Base-by-base conservation (phyloP, 176 grass and related monocot species). In the Musa troglodytarum region DNA sequence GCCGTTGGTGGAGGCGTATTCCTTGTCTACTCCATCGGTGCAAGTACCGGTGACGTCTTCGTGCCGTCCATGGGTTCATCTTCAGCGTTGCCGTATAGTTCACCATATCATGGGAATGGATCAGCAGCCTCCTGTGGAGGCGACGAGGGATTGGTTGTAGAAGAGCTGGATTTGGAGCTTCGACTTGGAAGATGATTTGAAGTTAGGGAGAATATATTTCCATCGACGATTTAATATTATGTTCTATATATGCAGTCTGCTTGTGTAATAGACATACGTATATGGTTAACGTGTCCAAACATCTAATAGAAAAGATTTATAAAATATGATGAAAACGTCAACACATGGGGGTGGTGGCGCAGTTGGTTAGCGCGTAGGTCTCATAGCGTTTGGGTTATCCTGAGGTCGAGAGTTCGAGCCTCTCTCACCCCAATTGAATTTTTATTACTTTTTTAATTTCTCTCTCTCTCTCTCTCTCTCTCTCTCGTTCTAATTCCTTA, bases 321-420 rank as follows among this genome's bases (percentile, higher is more conserved):
- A 22, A 22, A 22, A 22, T 22, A 22, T 22, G 22, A 22, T 0
- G 22, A 22, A 22, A 22, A 22, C 0, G 22, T 22, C 22, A 0
- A 22, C 22, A 22, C 22, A 22, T 22, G 85, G 86, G 86, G 86
- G 81, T 88, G 66, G 72, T 88, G 81, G 81, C 81, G 71, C 78
- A 88, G 89, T 91, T 91, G 85, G 85, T 82, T 87, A 91, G 85
- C 89, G 82, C 82, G 79, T 91, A 91, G 76, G 88, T 87, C 85
- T 91, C 82, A 91, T 91, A 86, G 83, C 81, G 84, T 0, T 81
- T 14, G 87, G 83, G 87, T 90, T 0, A 90, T 86, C 87, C 81
- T 88, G 89, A 90, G 93, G 81, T 92, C 77, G 81, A 84, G 85
- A 90, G 89, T 90, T 92, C 87, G 87, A 90, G 83, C 81, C 85